phyloP scores from a whole-genome alignment of 345 rosid species.

The Zanthoxylum bungeanum region DNA sequence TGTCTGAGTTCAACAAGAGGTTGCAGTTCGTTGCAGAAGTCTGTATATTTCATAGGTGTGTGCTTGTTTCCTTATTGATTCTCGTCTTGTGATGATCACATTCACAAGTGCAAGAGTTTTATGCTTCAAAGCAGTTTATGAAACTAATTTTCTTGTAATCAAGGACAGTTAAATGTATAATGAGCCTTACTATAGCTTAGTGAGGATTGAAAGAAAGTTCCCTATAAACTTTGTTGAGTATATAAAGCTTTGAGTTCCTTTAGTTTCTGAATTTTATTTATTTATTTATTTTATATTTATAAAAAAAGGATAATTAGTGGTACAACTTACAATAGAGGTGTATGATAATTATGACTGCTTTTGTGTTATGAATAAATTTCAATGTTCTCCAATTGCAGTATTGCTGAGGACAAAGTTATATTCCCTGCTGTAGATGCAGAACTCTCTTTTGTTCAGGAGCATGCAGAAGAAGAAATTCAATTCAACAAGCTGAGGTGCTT shows the following conservation, averaged over 20 bases:
- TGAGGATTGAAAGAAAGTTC: background rate
- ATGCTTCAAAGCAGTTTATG: background rate
- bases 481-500: slow-evolving; percentile 53
- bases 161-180: background rate
- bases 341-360: background rate
- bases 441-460: slow-evolving; percentile 55
- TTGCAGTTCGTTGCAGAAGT: slow-evolving; percentile 61
- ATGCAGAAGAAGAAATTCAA: slow-evolving; percentile 53
- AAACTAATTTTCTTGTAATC: background rate
- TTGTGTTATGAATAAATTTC: slow-evolving; percentile 15
- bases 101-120: background rate
- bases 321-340: background rate
- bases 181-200: background rate
- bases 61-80: slow-evolving; percentile 5
- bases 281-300: background rate
- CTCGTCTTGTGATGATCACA: background rate
- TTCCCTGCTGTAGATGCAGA: slow-evolving; percentile 65
- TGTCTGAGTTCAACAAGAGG: slow-evolving; percentile 50
- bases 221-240: background rate
- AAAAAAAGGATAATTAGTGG: background rate
- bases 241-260: background rate
- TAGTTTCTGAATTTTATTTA: background rate
- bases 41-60: slow-evolving; percentile 60
- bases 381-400: slow-evolving; percentile 38
- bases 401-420: slow-evolving; percentile 62